Conservation (phyloP, 2,329 filamentous ascomycete genomes). For the Cercospora sp. region DNA sequence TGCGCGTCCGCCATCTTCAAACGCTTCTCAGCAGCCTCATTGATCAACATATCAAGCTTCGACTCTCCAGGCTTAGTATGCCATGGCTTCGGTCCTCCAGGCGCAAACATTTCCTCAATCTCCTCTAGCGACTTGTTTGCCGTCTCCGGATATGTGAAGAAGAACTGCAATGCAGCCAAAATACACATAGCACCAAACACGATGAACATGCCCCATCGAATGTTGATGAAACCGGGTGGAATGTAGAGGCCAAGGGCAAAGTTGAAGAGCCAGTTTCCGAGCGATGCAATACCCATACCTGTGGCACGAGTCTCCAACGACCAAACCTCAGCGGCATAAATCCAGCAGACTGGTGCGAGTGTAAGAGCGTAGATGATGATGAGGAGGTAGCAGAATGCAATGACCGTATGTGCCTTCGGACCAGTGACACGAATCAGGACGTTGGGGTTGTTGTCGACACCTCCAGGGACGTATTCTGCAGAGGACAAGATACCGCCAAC, state of each 20-base stretch:
- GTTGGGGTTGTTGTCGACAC: constrained; percentile 52
- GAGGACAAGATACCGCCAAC: constrained; percentile 57
- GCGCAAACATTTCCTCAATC: constrained; percentile 42
- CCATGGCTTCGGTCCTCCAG: constrained; percentile 40
- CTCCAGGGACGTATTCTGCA: constrained; percentile 46
- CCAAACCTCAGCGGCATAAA: constrained; percentile 66
- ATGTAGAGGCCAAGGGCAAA: constrained; percentile 61
- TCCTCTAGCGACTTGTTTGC: constrained; percentile 44
- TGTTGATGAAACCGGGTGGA: constrained; percentile 60
- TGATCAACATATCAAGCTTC: constrained; percentile 33
- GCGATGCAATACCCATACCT: constrained; percentile 59
- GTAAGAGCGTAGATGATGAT: constrained; percentile 66
- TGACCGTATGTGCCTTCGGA: constrained; percentile 60
- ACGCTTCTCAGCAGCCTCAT: constrained; percentile 26
- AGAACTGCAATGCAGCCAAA: constrained; percentile 49
- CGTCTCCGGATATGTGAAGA: constrained; percentile 47
- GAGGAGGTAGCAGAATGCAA: constrained; percentile 65
- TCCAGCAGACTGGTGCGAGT: constrained; percentile 63
- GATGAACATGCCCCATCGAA: constrained; percentile 56
- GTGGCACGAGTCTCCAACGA: constrained; percentile 60
- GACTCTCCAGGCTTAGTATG: constrained; percentile 41
- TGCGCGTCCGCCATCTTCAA: constrained; percentile 22
- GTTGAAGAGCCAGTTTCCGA: constrained; percentile 58
- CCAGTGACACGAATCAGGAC: constrained; percentile 56
- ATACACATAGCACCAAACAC: constrained; percentile 52